Conservation (phyloP, 2,329 filamentous ascomycete genomes). For the Aspergillus novoparasiticus region DNA sequence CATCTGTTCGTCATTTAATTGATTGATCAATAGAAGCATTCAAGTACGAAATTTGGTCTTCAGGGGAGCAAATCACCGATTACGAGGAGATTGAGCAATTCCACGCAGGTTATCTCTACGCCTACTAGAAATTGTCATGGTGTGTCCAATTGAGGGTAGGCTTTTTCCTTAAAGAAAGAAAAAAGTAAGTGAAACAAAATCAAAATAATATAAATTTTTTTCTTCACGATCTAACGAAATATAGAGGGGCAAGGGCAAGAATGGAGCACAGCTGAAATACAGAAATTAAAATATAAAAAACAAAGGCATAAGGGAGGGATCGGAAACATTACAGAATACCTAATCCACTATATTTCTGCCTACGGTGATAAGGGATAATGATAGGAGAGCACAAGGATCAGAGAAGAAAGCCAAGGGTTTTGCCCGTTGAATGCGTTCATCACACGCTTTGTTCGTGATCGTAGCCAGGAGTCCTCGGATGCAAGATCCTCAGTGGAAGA, state of each 20-base stretch:
- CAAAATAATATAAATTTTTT: not conserved
- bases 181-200: not conserved
- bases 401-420: not conserved
- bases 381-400: not conserved
- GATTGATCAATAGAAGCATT: slow-evolving; percentile 5
- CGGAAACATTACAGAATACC: not conserved
- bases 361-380: not conserved
- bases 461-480: slow-evolving; percentile 28
- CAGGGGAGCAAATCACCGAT: not conserved
- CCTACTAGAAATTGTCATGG: not conserved
- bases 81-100: not conserved
- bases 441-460: slow-evolving; percentile 19
- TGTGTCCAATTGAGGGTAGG: not conserved
- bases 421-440: slow-evolving; percentile 8
- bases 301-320: not conserved
- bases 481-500: slow-evolving; percentile 24
- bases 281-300: not conserved
- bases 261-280: not conserved
- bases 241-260: not conserved
- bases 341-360: not conserved
- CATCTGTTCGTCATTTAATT: slow-evolving; percentile 3
- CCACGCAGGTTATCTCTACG: not conserved
- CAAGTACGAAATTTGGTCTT: not conserved
- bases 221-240: not conserved
- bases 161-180: not conserved